Base-by-base conservation (phyloP, 164 flowering plant genomes). In the Magnolia sinica region DNA sequence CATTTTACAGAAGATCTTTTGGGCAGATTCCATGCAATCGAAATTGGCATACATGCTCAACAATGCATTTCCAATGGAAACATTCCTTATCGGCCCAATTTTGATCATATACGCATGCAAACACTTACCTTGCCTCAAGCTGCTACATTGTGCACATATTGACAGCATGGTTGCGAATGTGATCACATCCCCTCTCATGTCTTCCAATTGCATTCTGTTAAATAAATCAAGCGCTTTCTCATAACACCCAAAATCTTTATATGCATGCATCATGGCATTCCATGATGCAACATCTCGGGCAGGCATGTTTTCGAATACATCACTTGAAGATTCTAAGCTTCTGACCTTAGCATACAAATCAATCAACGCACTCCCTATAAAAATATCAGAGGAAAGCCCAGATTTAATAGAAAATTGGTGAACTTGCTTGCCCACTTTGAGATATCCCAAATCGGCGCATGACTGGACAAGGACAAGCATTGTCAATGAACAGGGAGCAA, bases 221-320 rank as follows among this genome's bases (percentile, higher is more conserved):
- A 87, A 88, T 77, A 87, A 77, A 72, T 20, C 37, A 29, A 81
- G 23, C 23, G 85, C 87, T 83, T 87, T 83, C 16, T 84, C 85
- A 68, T 77, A 73, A 50, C 22, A 76, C 4, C 85, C 86, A 75
- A 52, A 74, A 20, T 79, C 80, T 71, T 70, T 74, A 75, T 68
- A 83, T 37, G 84, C 71, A 70, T 76, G 79, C 72, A 89, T 49
- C 87, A 86, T 87, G 66, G 89, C 82, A 76, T 89, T 89, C 92
- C 91, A 89, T 73, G 87, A 68, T 67, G 89, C 88, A 78, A 81
- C 79, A 81, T 89, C 92, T 78, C 71, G 74, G 6, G 50, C 50
- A 1, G 79, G 66, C 68, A 74, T 37, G 13, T 76, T 71, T 68
- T 82, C 74, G 77, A 89, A 89, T 58, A 88, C 27, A 29, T 74